phyloP scores from a whole-genome alignment of 495 filamentous ascomycete species.

The Elasticomyces elasticus region DNA sequence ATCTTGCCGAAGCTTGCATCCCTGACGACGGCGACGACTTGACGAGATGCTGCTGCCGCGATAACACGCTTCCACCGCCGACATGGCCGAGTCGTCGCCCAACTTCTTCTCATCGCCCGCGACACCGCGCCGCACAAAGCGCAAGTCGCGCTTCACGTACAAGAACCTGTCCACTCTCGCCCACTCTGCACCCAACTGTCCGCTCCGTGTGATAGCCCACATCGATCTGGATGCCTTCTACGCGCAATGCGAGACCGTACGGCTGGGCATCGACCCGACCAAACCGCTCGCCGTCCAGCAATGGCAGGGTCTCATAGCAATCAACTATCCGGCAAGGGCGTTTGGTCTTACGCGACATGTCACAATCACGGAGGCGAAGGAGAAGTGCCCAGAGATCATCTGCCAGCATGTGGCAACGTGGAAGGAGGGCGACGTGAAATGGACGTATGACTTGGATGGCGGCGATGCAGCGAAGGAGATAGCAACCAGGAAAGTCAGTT shows the following conservation, averaged over 20 bases:
- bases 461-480: slow-evolving; percentile 61
- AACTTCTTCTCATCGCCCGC: slow-evolving; percentile 36
- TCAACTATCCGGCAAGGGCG: slow-evolving; percentile 84
- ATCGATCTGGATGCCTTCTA: slow-evolving; percentile 98
- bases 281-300: slow-evolving; percentile 87
- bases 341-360: slow-evolving; percentile 70
- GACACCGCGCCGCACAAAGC: slow-evolving; percentile 22
- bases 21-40: not conserved
- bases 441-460: slow-evolving; percentile 58
- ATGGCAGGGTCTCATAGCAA: slow-evolving; percentile 79
- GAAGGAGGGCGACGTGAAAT: slow-evolving; percentile 78
- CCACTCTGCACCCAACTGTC: slow-evolving; percentile 58
- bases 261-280: slow-evolving; percentile 61
- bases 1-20: too few species aligned
- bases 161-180: slow-evolving; percentile 69
- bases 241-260: slow-evolving; percentile 89
- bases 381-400: slow-evolving; percentile 73
- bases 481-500: slow-evolving; percentile 77
- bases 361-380: slow-evolving; percentile 70
- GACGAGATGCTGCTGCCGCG: not conserved
- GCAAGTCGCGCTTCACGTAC: slow-evolving; percentile 65
- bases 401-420: slow-evolving; percentile 93
- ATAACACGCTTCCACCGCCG: not conserved
- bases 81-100: slow-evolving; percentile 38
- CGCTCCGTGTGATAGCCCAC: slow-evolving; percentile 79